These are phyloP conservation scores for Favolaschia claudopus DNA, from an alignment of 768 basidiomycete species.

Conservation along the genomic window DNA sequence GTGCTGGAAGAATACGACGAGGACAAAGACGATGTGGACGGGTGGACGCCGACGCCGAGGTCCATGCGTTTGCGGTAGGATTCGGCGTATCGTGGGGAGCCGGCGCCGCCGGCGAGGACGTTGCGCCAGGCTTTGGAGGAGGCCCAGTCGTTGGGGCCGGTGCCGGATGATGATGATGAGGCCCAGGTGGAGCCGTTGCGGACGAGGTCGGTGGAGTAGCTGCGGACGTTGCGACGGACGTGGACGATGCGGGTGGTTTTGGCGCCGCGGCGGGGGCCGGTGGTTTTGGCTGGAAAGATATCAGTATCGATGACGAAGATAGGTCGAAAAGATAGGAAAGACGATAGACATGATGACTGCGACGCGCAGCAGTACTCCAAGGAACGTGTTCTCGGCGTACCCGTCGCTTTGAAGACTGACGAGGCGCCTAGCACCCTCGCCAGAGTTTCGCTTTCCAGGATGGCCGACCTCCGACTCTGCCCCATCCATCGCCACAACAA, in stretches of 20 bases:
- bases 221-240: constrained; percentile 82
- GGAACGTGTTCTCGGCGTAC: too few species aligned
- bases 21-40: constrained; percentile 13
- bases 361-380: too few species aligned
- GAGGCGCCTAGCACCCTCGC: too few species aligned
- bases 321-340: too few species aligned
- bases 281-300: constrained; percentile 91
- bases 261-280: constrained; percentile 73
- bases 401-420: too few species aligned
- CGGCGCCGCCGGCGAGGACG: constrained; percentile 23
- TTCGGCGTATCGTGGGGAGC: constrained; percentile 30
- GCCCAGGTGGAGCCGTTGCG: constrained; percentile 64
- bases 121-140: constrained; percentile 19
- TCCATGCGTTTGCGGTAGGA: constrained; percentile 34
- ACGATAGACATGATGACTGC: too few species aligned
- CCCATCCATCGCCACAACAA: too few species aligned
- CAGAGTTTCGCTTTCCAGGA: too few species aligned
- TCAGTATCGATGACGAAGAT: too few species aligned
- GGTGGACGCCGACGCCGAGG: constrained; percentile 20
- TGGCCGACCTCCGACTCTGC: too few species aligned
- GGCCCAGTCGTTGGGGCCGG: constrained; percentile 15
- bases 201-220: constrained; percentile 89
- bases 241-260: constrained; percentile 79
- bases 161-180: constrained; percentile 43
- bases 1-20: neutral